Percentiles rank a stretch among this genome's conserved stretches.
phyloP scores from a whole-genome alignment of 495 filamentous ascomycete genomes.

The Polyplosphaeria fusca region DNA sequence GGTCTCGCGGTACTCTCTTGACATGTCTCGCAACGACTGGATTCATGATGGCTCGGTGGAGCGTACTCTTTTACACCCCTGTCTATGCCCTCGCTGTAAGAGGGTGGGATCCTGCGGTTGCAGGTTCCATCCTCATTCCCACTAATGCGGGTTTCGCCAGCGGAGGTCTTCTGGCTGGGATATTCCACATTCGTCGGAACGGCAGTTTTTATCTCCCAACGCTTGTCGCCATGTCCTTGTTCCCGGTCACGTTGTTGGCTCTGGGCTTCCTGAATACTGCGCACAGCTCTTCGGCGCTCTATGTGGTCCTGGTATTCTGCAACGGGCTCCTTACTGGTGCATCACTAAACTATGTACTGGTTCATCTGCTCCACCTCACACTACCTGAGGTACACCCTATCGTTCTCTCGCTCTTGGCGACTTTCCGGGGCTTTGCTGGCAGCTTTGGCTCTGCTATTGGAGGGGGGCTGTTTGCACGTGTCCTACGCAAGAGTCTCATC shows the following conservation, averaged over 20 bases:
- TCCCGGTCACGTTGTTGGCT: constrained; percentile 49
- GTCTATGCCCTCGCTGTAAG: constrained; percentile 70
- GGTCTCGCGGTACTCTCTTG: constrained; percentile 60
- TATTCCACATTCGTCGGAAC: constrained; percentile 63
- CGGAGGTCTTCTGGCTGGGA: constrained; percentile 66
- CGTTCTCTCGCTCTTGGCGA: constrained; percentile 64
- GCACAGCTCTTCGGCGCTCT: constrained; percentile 45
- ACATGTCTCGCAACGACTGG: constrained; percentile 66
- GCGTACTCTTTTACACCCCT: constrained; percentile 72
- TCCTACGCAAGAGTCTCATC: constrained; percentile 54
- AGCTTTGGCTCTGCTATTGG: constrained; percentile 74
- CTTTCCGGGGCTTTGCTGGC: constrained; percentile 71
- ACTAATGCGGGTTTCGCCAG: constrained; percentile 72
- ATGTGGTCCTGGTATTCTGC: constrained; percentile 55
- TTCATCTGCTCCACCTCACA: constrained; percentile 70
- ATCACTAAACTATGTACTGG: constrained; percentile 71
- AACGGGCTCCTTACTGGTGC: constrained; percentile 70
- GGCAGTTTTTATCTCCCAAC: constrained; percentile 64
- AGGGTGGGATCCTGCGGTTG: constrained; percentile 59
- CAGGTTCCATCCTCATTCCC: constrained; percentile 69
- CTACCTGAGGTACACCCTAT: constrained; percentile 62
- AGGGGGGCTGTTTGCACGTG: constrained; percentile 67
- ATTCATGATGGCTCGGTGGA: constrained; percentile 74
- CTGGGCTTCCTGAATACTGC: constrained; percentile 54
- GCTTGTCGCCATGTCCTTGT: constrained; percentile 53